A percentile compares a stretch with the other conserved stretches of the same genome.
phyloP scores from a whole-genome alignment of 2,329 filamentous ascomycete genomes.

The Diplodia seriata region DNA sequence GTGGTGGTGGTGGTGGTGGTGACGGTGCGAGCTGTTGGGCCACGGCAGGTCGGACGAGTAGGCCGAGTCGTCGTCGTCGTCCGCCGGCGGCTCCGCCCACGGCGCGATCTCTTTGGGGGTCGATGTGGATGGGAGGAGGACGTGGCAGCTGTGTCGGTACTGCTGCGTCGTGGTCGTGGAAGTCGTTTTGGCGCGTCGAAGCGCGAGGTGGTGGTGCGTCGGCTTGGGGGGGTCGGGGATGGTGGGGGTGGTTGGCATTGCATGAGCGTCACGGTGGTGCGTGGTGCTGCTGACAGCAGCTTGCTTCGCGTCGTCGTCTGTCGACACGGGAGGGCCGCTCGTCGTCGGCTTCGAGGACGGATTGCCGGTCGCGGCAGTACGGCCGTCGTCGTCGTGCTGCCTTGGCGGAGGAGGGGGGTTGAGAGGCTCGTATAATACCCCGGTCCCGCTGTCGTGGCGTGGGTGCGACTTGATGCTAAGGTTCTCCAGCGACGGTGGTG shows the following conservation, averaged over 20 bases:
- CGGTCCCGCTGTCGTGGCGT: constrained; percentile 29
- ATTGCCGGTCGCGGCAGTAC: not conserved
- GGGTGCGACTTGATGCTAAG: constrained; percentile 20
- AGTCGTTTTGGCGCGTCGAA: not conserved
- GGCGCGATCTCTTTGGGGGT: constrained; percentile 11
- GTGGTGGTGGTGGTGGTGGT: too few species aligned
- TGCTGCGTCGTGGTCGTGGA: too few species aligned
- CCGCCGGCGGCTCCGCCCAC: constrained; percentile 18
- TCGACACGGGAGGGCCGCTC: not conserved
- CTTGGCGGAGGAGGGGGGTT: not conserved
- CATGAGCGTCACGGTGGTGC: not conserved
- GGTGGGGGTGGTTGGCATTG: not conserved
- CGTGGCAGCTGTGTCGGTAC: not conserved
- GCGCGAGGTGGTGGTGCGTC: too few species aligned
- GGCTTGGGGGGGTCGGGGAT: not conserved
- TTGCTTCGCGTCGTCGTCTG: not conserved
- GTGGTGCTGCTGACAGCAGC: not conserved
- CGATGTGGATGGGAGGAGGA: not conserved
- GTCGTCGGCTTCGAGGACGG: not conserved
- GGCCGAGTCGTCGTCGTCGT: too few species aligned
- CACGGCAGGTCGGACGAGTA: not conserved
- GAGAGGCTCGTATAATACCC: not conserved
- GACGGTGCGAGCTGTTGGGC: not conserved
- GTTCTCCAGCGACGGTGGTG: constrained; percentile 15
- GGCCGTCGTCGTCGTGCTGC: too few species aligned